A percentile compares a stretch with the other conserved stretches of the same genome.
Evolutionary conservation across 2,329 filamentous ascomycete genomes (phyloP).

Genomic region (Diplocarpon rosae): DNA sequence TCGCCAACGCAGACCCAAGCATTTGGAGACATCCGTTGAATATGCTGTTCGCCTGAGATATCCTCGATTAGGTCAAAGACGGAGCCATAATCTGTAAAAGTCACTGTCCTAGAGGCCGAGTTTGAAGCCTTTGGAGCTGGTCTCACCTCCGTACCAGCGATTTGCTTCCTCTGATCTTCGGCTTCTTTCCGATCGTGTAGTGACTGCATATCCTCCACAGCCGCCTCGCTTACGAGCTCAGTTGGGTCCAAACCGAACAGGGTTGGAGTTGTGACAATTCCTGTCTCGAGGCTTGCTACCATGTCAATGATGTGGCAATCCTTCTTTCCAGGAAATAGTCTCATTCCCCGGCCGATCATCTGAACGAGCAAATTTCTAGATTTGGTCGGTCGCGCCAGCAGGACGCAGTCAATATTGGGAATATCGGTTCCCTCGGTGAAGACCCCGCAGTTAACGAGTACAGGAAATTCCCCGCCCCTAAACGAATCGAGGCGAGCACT

Average conservation of each 20-base stretch:
- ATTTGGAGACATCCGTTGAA: conserved; percentile 62
- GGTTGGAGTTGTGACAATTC: conserved; percentile 83
- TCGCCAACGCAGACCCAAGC: conserved; percentile 75
- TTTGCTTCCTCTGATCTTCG: conserved; percentile 22
- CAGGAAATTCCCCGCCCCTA: conserved; percentile 63
- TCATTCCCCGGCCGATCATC: conserved; percentile 94
- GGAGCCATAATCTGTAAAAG: conserved; percentile 83
- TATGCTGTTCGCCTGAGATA: conserved; percentile 64
- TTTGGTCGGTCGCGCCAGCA: conserved; percentile 78
- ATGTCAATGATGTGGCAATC: conserved; percentile 96
- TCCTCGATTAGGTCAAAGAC: conserved; percentile 87
- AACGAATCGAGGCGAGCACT: conserved; percentile 65
- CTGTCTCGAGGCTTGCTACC: conserved; percentile 73
- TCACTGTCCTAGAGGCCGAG: conserved; percentile 25
- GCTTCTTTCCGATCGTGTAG: conserved; percentile 40
- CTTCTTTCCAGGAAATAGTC: conserved; percentile 66
- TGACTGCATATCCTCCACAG: conserved; percentile 47
- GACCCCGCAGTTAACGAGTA: conserved; percentile 88
- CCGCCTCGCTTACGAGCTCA: conserved; percentile 60
- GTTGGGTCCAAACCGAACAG: conserved; percentile 84
- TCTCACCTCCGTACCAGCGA: conserved; percentile 1
- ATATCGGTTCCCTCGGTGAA: conserved; percentile 98
- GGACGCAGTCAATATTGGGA: conserved; percentile 88
- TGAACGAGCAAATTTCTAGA: conserved; percentile 91
- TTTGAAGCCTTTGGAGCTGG: not conserved